phyloP scores from a whole-genome alignment of 2,329 filamentous ascomycete genomes.

The Aspergillus terreus region DNA sequence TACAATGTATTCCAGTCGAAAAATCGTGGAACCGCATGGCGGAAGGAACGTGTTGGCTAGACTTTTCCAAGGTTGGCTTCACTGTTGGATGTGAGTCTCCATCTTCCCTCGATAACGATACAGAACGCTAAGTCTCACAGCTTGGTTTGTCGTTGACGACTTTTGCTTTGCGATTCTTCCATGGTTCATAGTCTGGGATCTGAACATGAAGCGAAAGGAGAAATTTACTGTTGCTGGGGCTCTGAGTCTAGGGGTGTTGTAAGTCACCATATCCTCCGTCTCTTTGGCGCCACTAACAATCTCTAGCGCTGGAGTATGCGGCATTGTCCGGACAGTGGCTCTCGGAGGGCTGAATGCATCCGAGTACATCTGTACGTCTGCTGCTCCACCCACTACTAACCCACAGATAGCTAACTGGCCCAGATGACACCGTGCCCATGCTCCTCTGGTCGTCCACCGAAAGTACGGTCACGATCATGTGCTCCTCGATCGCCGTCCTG shows the following conservation, averaged over 20 bases:
- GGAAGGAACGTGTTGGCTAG: constrained; percentile 17
- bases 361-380: constrained; percentile 18
- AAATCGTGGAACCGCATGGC: constrained; percentile 16
- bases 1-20: constrained; percentile 8
- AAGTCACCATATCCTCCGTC: too few species aligned
- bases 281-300: too few species aligned
- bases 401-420: neutral
- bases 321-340: constrained; percentile 21
- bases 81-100: constrained; percentile 19
- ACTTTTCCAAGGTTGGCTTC: constrained; percentile 21
- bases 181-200: constrained; percentile 44
- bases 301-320: constrained; percentile 18
- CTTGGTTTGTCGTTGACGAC: constrained; percentile 19
- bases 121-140: neutral
- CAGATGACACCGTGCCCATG: constrained; percentile 17
- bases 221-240: constrained; percentile 43
- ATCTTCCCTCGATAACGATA: neutral
- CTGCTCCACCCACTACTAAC: too few species aligned
- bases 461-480: constrained; percentile 20
- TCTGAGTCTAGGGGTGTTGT: constrained; percentile 44
- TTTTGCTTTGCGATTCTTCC: constrained; percentile 32
- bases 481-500: constrained; percentile 19
- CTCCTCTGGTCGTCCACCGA: constrained; percentile 23
- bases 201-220: constrained; percentile 45
- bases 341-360: constrained; percentile 14